phyloP scores from a whole-genome alignment of 306 rosid species.

The Adenanthera pavonina region DNA sequence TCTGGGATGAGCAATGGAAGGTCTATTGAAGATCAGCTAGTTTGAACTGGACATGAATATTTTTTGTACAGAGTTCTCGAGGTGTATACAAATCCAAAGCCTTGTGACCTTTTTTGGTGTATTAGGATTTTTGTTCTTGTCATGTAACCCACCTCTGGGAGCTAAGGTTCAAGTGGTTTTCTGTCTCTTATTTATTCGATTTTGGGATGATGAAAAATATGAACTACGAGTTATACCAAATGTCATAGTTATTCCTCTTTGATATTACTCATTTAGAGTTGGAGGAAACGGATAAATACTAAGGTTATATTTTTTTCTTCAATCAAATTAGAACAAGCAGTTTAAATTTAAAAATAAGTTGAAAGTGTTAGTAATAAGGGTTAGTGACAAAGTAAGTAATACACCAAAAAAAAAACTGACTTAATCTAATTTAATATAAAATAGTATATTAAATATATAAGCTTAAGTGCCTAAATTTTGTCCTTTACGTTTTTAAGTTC shows the following conservation, averaged over 20 bases:
- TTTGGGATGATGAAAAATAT: neutral
- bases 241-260: neutral
- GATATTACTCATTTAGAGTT: too few species aligned
- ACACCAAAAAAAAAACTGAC: too few species aligned
- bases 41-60: neutral
- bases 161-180: neutral
- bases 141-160: neutral
- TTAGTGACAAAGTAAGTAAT: too few species aligned
- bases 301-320: too few species aligned
- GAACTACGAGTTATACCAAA: neutral
- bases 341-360: too few species aligned
- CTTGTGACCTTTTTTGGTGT: neutral
- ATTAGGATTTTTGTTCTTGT: neutral
- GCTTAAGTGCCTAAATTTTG: too few species aligned
- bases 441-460: too few species aligned
- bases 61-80: neutral
- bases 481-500: too few species aligned
- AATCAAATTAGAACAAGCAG: too few species aligned
- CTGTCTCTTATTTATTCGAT: neutral
- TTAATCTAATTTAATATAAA: too few species aligned
- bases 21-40: constrained; percentile 18
- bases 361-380: too few species aligned
- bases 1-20: constrained; percentile 24
- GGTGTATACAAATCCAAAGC: neutral
- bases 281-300: too few species aligned